phyloP scores from a whole-genome alignment of 2,329 filamentous ascomycete species.

The Diaporthe sp. region DNA sequence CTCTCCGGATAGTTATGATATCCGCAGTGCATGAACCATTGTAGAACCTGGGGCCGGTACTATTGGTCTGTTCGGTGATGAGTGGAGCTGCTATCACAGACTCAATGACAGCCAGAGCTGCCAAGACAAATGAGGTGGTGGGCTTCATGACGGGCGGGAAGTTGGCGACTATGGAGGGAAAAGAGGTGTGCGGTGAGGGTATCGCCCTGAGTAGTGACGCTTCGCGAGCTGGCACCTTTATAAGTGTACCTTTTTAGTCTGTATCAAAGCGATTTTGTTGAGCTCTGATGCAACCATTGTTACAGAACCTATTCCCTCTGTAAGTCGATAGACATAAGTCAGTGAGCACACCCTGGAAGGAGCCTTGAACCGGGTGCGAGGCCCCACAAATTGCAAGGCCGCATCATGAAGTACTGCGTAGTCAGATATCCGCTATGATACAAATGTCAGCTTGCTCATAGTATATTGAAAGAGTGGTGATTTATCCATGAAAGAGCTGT shows the following conservation, averaged over 20 bases:
- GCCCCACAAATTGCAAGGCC: background rate
- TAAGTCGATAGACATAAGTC: background rate
- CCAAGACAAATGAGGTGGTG: background rate
- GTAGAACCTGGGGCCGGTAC: conserved; percentile 18
- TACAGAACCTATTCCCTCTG: background rate
- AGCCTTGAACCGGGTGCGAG: background rate
- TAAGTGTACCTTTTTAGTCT: background rate
- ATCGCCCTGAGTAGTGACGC: background rate
- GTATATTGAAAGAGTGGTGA: no score
- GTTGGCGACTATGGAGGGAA: background rate
- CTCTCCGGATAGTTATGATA: conserved; percentile 28
- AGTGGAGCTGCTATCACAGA: background rate
- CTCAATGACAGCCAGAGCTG: background rate
- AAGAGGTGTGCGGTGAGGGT: background rate
- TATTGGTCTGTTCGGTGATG: background rate
- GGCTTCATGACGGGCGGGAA: conserved; percentile 1
- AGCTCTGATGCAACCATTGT: background rate
- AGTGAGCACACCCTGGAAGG: background rate
- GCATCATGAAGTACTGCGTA: background rate
- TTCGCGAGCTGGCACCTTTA: background rate
- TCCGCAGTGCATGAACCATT: conserved; percentile 29
- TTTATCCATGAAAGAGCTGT: background rate
- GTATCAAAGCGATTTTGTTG: background rate
- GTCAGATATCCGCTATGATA: background rate
- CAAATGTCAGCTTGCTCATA: background rate